phyloP scores from a whole-genome alignment of 495 filamentous ascomycete species.

The Penicillium argentinense region DNA sequence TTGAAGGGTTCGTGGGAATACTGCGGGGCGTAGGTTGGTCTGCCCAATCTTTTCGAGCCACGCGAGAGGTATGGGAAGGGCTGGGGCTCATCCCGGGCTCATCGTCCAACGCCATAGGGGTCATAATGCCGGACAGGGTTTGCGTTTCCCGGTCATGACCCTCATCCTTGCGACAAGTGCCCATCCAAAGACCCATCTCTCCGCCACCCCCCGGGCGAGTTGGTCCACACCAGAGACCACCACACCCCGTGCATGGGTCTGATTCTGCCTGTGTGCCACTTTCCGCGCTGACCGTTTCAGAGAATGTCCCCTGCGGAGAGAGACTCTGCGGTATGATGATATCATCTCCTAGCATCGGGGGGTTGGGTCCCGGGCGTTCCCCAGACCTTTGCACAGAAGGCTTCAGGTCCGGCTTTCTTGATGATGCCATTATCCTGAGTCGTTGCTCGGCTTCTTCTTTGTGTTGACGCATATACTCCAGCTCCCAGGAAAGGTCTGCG shows the following conservation, averaged over 20 bases:
- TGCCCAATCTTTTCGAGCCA: neutral
- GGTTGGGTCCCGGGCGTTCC: conserved; percentile 56
- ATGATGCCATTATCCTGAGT: conserved; percentile 25
- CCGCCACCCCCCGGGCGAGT: conserved; percentile 24
- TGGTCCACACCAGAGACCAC: conserved; percentile 44
- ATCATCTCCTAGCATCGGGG: conserved; percentile 82
- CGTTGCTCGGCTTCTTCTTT: conserved; percentile 47
- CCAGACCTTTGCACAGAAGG: conserved; percentile 46
- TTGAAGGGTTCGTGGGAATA: conserved; percentile 8
- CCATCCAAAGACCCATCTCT: conserved; percentile 66
- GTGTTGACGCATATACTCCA: conserved; percentile 51
- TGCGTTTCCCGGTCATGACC: conserved; percentile 7
- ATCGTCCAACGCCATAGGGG: conserved; percentile 22
- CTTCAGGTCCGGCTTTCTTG: conserved; percentile 18
- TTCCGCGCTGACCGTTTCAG: conserved; percentile 57
- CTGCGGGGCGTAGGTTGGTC: neutral
- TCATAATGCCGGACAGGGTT: conserved; percentile 24
- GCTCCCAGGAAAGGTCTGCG: conserved; percentile 50
- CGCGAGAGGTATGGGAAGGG: neutral
- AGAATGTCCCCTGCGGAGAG: conserved; percentile 77
- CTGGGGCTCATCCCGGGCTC: conserved; percentile 34
- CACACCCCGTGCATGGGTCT: conserved; percentile 21
- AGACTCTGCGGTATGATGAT: conserved; percentile 72
- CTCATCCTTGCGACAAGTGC: conserved; percentile 42
- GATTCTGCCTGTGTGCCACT: neutral